Conservation (phyloP, 1,284 basidiomycete genomes). For the Volvariella volvacea region DNA sequence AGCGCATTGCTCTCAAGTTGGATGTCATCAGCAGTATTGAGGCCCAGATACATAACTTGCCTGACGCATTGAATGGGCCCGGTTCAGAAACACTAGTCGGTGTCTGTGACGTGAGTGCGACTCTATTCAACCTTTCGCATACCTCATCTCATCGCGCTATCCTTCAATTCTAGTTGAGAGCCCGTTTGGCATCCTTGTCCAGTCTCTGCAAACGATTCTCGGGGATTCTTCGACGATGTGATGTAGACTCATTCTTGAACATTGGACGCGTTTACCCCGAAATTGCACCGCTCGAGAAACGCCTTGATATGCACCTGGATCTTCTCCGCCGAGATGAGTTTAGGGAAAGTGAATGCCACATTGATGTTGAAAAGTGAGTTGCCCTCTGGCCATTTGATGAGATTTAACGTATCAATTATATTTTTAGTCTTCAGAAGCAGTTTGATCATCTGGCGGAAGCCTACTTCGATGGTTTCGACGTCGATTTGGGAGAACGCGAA, state of each 20-base stretch:
- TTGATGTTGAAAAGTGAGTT: constrained; percentile 77
- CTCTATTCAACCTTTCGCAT: neutral
- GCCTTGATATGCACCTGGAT: constrained; percentile 88
- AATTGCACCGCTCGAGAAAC: constrained; percentile 82
- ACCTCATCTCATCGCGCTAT: constrained; percentile 1
- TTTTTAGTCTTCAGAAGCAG: constrained; percentile 78
- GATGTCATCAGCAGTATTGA: constrained; percentile 80
- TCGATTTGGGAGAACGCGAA: constrained; percentile 84
- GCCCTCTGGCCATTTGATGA: neutral
- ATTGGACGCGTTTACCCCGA: constrained; percentile 83
- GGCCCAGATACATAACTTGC: constrained; percentile 75
- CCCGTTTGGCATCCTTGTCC: constrained; percentile 72
- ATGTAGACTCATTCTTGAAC: constrained; percentile 77
- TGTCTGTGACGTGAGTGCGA: constrained; percentile 72
- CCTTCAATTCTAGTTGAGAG: constrained; percentile 69
- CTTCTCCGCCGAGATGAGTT: constrained; percentile 84
- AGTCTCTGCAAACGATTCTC: constrained; percentile 85
- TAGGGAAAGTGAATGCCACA: constrained; percentile 86
- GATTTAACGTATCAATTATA: neutral
- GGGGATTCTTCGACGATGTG: constrained; percentile 70
- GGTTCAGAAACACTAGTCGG: constrained; percentile 82
- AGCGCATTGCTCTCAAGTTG: constrained; percentile 76
- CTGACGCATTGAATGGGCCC: constrained; percentile 73
- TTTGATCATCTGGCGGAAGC: constrained; percentile 87
- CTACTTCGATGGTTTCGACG: constrained; percentile 75